Conservation (phyloP, 2,329 filamentous ascomycete genomes). For the Neopestalotiopsis sp. region DNA sequence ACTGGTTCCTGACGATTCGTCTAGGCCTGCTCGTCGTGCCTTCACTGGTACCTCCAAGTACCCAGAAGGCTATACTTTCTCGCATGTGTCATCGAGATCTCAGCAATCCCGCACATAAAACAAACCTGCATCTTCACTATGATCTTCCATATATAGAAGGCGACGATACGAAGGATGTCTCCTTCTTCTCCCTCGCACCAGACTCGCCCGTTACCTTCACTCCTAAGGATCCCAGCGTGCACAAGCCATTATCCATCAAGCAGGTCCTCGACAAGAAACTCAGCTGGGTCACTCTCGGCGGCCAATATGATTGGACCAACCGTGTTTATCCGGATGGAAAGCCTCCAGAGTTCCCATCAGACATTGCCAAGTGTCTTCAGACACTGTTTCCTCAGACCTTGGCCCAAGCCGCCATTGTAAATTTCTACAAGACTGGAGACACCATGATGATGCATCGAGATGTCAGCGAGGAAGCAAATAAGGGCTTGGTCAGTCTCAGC, state of each 20-base stretch:
- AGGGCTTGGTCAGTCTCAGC: slow-evolving; percentile 82
- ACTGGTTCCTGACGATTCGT: neutral
- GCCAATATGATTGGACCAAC: slow-evolving; percentile 94
- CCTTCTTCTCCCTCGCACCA: slow-evolving; percentile 60
- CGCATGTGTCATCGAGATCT: slow-evolving; percentile 80
- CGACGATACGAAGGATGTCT: slow-evolving; percentile 35
- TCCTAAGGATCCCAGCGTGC: slow-evolving; percentile 75
- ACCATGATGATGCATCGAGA: slow-evolving; percentile 93
- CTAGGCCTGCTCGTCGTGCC: slow-evolving; percentile 82
- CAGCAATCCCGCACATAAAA: slow-evolving; percentile 74
- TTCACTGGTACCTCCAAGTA: slow-evolving; percentile 68
- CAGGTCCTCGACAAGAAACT: slow-evolving; percentile 80
- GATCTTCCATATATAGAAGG: slow-evolving; percentile 62
- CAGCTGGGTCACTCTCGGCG: slow-evolving; percentile 93
- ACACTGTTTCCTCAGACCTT: slow-evolving; percentile 76
- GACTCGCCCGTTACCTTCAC: slow-evolving; percentile 58
- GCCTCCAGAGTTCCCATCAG: slow-evolving; percentile 75
- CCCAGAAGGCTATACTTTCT: slow-evolving; percentile 74
- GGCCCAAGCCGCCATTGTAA: slow-evolving; percentile 90
- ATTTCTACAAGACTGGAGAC: slow-evolving; percentile 89
- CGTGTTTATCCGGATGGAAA: slow-evolving; percentile 76
- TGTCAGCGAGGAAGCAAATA: slow-evolving; percentile 83
- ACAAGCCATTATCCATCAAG: slow-evolving; percentile 72
- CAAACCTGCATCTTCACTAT: slow-evolving; percentile 89
- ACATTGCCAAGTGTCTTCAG: slow-evolving; percentile 72